These are phyloP conservation scores for Tagetes erecta DNA, from an alignment of 129 eudicot species.

Conservation along the genomic window DNA sequence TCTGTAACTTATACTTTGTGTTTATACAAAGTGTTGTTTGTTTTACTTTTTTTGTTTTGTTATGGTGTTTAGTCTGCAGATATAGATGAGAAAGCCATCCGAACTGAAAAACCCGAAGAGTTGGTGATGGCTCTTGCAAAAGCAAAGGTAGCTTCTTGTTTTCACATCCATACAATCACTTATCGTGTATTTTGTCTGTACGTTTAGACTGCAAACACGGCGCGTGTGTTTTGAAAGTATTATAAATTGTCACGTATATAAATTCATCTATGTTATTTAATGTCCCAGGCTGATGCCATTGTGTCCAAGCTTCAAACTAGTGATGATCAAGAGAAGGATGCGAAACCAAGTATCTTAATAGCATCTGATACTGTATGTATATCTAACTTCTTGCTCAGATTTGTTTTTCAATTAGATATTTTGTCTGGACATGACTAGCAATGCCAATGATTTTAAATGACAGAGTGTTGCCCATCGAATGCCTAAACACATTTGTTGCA, in stretches of 20 bases:
- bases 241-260: neutral
- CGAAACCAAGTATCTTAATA: constrained; percentile 51
- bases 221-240: neutral
- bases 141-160: constrained; percentile 59
- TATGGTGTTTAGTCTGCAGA: constrained; percentile 63
- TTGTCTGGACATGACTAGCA: neutral
- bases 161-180: neutral
- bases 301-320: constrained; percentile 53
- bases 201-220: neutral
- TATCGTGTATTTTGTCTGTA: neutral
- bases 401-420: neutral
- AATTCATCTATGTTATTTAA: constrained; percentile 8
- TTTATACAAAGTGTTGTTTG: neutral
- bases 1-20: neutral
- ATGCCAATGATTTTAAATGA: neutral
- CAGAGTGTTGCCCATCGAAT: neutral
- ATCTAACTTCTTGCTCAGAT: constrained; percentile 2
- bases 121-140: constrained; percentile 88
- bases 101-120: constrained; percentile 81
- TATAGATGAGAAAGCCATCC: constrained; percentile 86
- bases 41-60: neutral
- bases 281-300: constrained; percentile 73
- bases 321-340: constrained; percentile 51
- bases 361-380: constrained; percentile 76
- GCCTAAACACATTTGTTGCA: constrained; percentile 5